Percentiles rank a stretch among this genome's conserved stretches.
phyloP scores from a whole-genome alignment of 2,329 filamentous ascomycete genomes.

The Fusarium udum region DNA sequence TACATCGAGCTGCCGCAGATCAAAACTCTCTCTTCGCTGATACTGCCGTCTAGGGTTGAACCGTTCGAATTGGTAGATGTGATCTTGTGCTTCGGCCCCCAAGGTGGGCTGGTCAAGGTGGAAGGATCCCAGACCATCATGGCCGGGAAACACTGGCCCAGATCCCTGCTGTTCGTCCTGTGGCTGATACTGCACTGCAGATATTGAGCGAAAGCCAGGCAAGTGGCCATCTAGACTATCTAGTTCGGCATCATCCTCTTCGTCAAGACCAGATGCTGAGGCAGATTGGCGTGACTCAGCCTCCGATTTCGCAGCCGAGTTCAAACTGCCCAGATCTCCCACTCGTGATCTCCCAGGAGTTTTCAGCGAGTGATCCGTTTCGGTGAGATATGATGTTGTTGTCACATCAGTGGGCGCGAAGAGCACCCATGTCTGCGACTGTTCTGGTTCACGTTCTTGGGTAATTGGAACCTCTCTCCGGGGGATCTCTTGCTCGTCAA shows the following conservation, averaged over 20 bases:
- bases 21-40: constrained; percentile 62
- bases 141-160: constrained; percentile 81
- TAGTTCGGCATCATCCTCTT: constrained; percentile 79
- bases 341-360: constrained; percentile 75
- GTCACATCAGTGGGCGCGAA: constrained; percentile 80
- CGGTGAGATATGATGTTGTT: constrained; percentile 74
- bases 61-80: constrained; percentile 88
- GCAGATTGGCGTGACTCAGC: constrained; percentile 54
- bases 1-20: constrained; percentile 59
- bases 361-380: constrained; percentile 71
- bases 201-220: constrained; percentile 80
- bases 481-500: constrained; percentile 50
- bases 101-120: constrained; percentile 66
- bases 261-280: constrained; percentile 50
- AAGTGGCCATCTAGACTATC: constrained; percentile 94
- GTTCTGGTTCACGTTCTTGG: constrained; percentile 60
- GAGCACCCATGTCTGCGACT: constrained; percentile 94
- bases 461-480: constrained; percentile 40
- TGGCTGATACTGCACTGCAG: constrained; percentile 43
- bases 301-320: constrained; percentile 72
- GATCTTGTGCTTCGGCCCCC: constrained; percentile 74
- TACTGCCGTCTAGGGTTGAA: constrained; percentile 78
- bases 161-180: constrained; percentile 54
- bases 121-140: constrained; percentile 93
- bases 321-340: constrained; percentile 83